Base-by-base conservation (phyloP, 345 rosid genomes). In the Ceriops zippeliana region DNA sequence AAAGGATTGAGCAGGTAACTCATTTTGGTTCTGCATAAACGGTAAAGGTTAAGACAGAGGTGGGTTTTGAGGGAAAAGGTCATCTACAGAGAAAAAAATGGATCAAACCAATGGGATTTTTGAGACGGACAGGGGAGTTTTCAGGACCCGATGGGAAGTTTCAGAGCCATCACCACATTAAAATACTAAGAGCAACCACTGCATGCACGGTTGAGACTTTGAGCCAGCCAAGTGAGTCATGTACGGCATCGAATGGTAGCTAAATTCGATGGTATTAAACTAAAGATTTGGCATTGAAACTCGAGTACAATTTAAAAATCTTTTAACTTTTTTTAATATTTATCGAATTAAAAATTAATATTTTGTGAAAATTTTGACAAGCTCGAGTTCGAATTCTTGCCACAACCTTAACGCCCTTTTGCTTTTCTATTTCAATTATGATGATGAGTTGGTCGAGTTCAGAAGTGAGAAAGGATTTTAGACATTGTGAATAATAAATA, bases 141-240 rank as follows among this genome's bases (percentile, higher is more conserved):
- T 62, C 11, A 42, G 4, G n/a, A 28, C 32, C 34, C 28, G 26
- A 46, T 58, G 54, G 34, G 35, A 37, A 34, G 46, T 69, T 66
- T 69, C 66, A 84, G 84, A 81, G 82, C 84, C 81, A 76, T 26
- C 53, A 7, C 30, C 10, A 65, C 67, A 58, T 54, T 62, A 79
- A 79, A 79, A 60, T 49, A 52, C 64, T 46, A 67, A 6, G 52
- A 63, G 24, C 32, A 16, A 46, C 30, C 37, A 56, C 21, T 1
- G 28, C 26, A 8, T 56, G 59, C 65, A 46, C 32, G 53, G 34
- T 64, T 59, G 63, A 68, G 52, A 65, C 64, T 69, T 69, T 35
- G 65, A 58, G 31, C 38, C 67, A 30, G 21, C 58, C 62, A 34
- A 61, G 17, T 42, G 63, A 61, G 17, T 42, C 67, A 67, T 22